phyloP scores from a whole-genome alignment of 2,329 filamentous ascomycete genomes.

The Trichothecium roseum region DNA sequence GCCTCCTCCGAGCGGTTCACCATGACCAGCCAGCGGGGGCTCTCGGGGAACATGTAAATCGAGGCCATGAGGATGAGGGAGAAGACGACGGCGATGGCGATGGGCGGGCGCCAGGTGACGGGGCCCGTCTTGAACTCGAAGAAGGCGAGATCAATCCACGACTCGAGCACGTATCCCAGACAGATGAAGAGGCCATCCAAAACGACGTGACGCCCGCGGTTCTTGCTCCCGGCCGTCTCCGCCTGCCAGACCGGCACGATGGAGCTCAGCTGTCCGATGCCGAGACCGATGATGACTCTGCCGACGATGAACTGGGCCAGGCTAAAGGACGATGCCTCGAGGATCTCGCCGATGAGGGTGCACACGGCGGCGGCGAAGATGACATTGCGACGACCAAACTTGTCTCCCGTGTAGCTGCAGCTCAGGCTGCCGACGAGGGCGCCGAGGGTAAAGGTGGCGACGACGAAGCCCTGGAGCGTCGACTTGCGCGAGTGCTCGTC shows the following conservation, averaged over 20 bases:
- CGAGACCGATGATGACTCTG: slow-evolving; percentile 40
- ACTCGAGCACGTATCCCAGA: slow-evolving; percentile 25
- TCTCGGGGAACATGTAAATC: slow-evolving; percentile 25
- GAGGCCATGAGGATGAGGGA: slow-evolving; percentile 19
- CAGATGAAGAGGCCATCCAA: slow-evolving; percentile 42
- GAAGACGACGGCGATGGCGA: slow-evolving; percentile 21
- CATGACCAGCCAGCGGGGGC: slow-evolving; percentile 24
- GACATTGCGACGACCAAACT: slow-evolving; percentile 44
- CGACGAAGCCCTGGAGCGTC: slow-evolving; percentile 30
- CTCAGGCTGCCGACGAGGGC: slow-evolving; percentile 41
- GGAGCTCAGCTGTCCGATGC: slow-evolving; percentile 41
- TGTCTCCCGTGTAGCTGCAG: slow-evolving; percentile 39
- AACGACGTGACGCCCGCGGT: slow-evolving; percentile 33
- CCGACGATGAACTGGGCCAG: slow-evolving; percentile 26
- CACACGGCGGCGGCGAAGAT: slow-evolving; percentile 43
- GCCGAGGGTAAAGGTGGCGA: slow-evolving; percentile 45
- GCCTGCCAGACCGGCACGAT: slow-evolving; percentile 44
- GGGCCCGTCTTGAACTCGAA: slow-evolving; percentile 17
- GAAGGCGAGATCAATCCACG: slow-evolving; percentile 36
- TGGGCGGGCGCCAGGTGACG: slow-evolving; percentile 21
- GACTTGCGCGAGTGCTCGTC: slow-evolving; percentile 24
- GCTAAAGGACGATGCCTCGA: slow-evolving; percentile 41
- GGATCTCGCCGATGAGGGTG: slow-evolving; percentile 38
- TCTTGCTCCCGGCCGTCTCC: slow-evolving; percentile 37
- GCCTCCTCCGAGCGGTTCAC: slow-evolving; percentile 20